Conservation (phyloP, 345 rosid genomes). For the Clarkia xantiana region DNA sequence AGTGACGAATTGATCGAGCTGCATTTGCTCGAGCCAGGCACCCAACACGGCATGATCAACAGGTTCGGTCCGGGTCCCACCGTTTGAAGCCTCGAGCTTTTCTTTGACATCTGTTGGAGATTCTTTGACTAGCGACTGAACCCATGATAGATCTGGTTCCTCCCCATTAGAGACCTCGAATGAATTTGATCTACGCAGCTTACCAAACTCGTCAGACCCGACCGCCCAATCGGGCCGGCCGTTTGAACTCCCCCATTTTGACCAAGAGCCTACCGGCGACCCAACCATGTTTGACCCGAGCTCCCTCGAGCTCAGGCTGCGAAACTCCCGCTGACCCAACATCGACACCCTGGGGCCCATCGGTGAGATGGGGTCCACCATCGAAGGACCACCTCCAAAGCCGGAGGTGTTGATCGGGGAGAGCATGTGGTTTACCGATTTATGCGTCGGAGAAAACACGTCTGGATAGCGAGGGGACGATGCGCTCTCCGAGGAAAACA, state of each 20-base stretch:
- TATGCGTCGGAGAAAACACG: slow-evolving; percentile 50
- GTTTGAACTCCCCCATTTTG: slow-evolving; percentile 79
- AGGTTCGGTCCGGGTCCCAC: slow-evolving; percentile 24
- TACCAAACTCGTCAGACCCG: slow-evolving; percentile 36
- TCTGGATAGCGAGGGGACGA: slow-evolving; percentile 52
- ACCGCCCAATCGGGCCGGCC: slow-evolving; percentile 72
- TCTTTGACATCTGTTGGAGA: slow-evolving; percentile 49
- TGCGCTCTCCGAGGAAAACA: slow-evolving; percentile 45
- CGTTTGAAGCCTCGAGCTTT: slow-evolving; percentile 25
- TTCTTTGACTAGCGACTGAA: slow-evolving; percentile 73
- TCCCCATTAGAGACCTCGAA: slow-evolving; percentile 33
- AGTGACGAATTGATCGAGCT: too few relatives aligned
- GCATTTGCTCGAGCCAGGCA: slow-evolving; percentile 79
- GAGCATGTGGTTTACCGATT: slow-evolving; percentile 56
- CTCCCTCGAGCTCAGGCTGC: slow-evolving; percentile 57
- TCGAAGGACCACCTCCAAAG: slow-evolving; percentile 38
- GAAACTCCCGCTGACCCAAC: slow-evolving; percentile 57
- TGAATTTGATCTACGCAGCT: slow-evolving; percentile 32
- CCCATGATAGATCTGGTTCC: slow-evolving; percentile 90
- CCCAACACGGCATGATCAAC: slow-evolving; percentile 54
- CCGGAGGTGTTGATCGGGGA: slow-evolving; percentile 61
- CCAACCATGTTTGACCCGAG: slow-evolving; percentile 44
- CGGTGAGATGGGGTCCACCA: slow-evolving; percentile 74
- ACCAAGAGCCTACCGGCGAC: slow-evolving; percentile 53
- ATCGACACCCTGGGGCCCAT: slow-evolving; percentile 51